phyloP scores from a whole-genome alignment of 495 filamentous ascomycete species.

The Talaromyces nanjingensis region DNA sequence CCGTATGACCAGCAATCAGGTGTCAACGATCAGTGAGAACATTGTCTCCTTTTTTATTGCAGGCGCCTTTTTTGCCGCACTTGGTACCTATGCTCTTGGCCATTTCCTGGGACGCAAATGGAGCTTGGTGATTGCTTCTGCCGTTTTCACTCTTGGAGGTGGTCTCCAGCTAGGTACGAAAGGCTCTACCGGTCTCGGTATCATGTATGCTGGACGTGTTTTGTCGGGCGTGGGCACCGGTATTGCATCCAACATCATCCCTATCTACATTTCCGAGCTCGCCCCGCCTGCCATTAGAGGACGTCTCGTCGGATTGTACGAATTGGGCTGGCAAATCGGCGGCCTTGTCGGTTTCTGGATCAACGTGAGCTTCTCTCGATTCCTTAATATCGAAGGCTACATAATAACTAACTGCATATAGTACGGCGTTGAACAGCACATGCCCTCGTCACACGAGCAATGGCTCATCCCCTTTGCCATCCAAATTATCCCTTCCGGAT shows the following conservation, averaged over 20 bases:
- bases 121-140: conserved; percentile 44
- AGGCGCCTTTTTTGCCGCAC: conserved; percentile 59
- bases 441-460: conserved; percentile 31
- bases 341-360: conserved; percentile 71
- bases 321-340: conserved; percentile 67
- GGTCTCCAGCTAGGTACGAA: conserved; percentile 57
- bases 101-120: conserved; percentile 51
- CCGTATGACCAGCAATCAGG: conserved; percentile 29
- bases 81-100: conserved; percentile 52
- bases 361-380: conserved; percentile 32
- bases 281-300: conserved; percentile 74
- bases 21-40: conserved; percentile 49
- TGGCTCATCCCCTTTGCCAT: conserved; percentile 53
- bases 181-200: conserved; percentile 47
- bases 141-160: conserved; percentile 57
- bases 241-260: conserved; percentile 66
- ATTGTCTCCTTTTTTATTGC: conserved; percentile 66
- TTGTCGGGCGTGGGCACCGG: conserved; percentile 68
- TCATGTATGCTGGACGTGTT: conserved; percentile 64
- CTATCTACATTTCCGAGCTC: conserved; percentile 74
- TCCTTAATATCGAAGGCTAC: background rate
- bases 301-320: conserved; percentile 68
- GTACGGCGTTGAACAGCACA: conserved; percentile 33
- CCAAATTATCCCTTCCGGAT: conserved; percentile 46
- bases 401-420: conserved; percentile 16